Evolutionary conservation across 257 asterid species (phyloP).

Genomic region (Solanum verrucosum): DNA sequence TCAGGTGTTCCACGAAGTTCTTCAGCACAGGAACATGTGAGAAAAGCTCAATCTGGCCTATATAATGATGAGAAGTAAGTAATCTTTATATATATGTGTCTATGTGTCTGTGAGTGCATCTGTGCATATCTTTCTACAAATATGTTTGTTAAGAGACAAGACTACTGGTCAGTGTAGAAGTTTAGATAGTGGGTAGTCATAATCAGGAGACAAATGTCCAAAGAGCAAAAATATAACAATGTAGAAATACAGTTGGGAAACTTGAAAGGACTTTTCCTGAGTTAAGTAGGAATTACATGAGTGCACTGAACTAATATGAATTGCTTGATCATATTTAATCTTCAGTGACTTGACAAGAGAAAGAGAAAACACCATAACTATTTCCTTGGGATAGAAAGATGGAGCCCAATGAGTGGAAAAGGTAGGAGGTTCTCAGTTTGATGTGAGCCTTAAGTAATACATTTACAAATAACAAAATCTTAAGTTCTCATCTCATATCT

Average conservation of each 20-base stretch:
- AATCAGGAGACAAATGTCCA: background rate
- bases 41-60: slow-evolving; percentile 95
- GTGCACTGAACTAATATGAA: background rate
- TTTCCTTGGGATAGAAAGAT: background rate
- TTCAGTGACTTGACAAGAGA: background rate
- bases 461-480: background rate
- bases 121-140: background rate
- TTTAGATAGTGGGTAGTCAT: background rate
- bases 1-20: slow-evolving; percentile 82
- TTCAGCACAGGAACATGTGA: slow-evolving; percentile 93
- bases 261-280: background rate
- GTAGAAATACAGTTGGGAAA: background rate
- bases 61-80: slow-evolving; percentile 5
- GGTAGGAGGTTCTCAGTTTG: background rate
- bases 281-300: background rate
- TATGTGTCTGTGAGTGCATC: background rate
- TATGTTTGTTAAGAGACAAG: background rate
- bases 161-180: background rate
- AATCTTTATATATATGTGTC: background rate
- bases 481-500: background rate
- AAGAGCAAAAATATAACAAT: background rate
- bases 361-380: background rate
- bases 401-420: background rate
- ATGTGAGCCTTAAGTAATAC: background rate
- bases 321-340: background rate